Conservation (phyloP, 805 yeast genomes). For the Sugiyamaella boreocaroliniensis region DNA sequence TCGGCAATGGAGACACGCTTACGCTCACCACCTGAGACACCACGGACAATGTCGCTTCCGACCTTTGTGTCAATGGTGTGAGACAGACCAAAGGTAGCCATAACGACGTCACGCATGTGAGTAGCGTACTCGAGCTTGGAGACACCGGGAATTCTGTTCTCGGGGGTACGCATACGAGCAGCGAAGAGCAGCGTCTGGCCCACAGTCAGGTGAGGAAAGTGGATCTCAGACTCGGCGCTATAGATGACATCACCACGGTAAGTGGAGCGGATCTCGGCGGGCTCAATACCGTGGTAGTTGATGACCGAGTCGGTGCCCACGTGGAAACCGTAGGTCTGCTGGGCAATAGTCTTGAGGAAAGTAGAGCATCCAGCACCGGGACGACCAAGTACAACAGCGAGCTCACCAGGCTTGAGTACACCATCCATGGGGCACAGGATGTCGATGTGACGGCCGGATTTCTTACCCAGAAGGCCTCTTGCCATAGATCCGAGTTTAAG, state of each 20-base stretch:
- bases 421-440: conserved; percentile 49
- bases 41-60: conserved; percentile 45
- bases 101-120: conserved; percentile 44
- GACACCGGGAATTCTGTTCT: conserved; percentile 47
- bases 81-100: conserved; percentile 41
- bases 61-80: conserved; percentile 40
- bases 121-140: conserved; percentile 43
- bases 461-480: conserved; percentile 28
- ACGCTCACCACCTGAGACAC: conserved; percentile 54
- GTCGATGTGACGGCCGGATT: conserved; percentile 34
- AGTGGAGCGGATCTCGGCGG: conserved; percentile 38
- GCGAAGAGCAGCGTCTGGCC: conserved; percentile 53
- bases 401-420: conserved; percentile 53
- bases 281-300: conserved; percentile 40
- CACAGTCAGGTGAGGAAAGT: conserved; percentile 59
- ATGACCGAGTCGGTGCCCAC: conserved; percentile 40
- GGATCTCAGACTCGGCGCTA: conserved; percentile 57
- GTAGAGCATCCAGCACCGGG: conserved; percentile 74
- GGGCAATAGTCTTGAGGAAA: conserved; percentile 48
- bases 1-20: conserved; percentile 52
- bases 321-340: conserved; percentile 48
- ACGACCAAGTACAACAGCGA: conserved; percentile 69
- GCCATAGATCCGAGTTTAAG: conserved; percentile 22
- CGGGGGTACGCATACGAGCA: conserved; percentile 50
- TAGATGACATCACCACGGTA: conserved; percentile 60